Evolutionary conservation across 768 basidiomycete species (phyloP).

Genomic region (Ephemerocybe angulata): DNA sequence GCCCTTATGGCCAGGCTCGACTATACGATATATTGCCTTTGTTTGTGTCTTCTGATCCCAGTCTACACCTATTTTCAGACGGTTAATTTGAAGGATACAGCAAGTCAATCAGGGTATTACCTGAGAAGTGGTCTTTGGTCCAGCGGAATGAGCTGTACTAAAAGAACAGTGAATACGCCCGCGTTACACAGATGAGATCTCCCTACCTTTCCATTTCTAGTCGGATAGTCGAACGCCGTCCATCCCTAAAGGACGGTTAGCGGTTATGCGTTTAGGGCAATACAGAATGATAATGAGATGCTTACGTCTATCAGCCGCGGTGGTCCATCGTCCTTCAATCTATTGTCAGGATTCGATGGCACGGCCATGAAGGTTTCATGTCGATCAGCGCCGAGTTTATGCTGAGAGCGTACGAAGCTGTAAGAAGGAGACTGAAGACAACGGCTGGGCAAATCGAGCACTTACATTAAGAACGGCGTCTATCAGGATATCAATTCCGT

Average conservation of each 20-base stretch:
- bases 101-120: slow-evolving; percentile 28
- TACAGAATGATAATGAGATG: neutral
- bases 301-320: slow-evolving; percentile 64
- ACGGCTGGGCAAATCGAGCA: slow-evolving; percentile 1
- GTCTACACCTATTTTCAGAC: slow-evolving; percentile 60
- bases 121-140: slow-evolving; percentile 78
- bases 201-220: slow-evolving; percentile 63
- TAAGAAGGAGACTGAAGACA: slow-evolving; percentile 6
- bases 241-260: slow-evolving; percentile 50
- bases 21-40: slow-evolving; percentile 69
- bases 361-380: slow-evolving; percentile 65
- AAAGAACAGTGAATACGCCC: neutral
- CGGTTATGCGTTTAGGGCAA: neutral
- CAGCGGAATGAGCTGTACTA: slow-evolving; percentile 68
- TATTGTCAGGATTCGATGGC: slow-evolving; percentile 65
- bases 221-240: slow-evolving; percentile 86
- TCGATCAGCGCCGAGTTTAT: slow-evolving; percentile 83
- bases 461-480: slow-evolving; percentile 88
- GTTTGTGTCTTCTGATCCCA: slow-evolving; percentile 70
- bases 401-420: slow-evolving; percentile 37
- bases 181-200: neutral
- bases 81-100: neutral
- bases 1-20: slow-evolving; percentile 60
- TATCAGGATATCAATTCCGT: slow-evolving; percentile 72
- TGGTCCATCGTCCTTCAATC: slow-evolving; percentile 57